phyloP scores from a whole-genome alignment of 2,329 filamentous ascomycete genomes.

The Ophiostoma novo-ulmi region DNA sequence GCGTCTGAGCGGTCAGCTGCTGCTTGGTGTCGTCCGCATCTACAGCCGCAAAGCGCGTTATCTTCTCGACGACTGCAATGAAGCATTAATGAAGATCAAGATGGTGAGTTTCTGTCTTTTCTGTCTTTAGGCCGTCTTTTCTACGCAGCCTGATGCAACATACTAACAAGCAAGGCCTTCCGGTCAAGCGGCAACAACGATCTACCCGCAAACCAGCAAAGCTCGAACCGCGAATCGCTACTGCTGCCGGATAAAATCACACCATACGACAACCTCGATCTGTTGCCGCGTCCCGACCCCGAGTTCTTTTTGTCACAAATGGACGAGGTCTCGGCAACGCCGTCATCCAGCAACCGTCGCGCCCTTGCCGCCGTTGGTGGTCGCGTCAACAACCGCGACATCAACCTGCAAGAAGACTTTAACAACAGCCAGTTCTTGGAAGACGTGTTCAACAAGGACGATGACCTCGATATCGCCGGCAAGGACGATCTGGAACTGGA shows the following conservation, averaged over 20 bases:
- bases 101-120: slow-evolving; percentile 61
- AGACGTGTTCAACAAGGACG: slow-evolving; percentile 55
- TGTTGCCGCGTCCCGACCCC: slow-evolving; percentile 81
- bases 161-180: slow-evolving; percentile 62
- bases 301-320: slow-evolving; percentile 76
- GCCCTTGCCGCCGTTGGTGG: slow-evolving; percentile 53
- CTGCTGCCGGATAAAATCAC: slow-evolving; percentile 90
- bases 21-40: slow-evolving; percentile 93
- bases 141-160: slow-evolving; percentile 33
- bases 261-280: slow-evolving; percentile 73
- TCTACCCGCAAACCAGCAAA: slow-evolving; percentile 73
- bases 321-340: slow-evolving; percentile 54
- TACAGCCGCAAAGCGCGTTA: slow-evolving; percentile 97
- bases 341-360: slow-evolving; percentile 45
- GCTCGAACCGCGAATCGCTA: slow-evolving; percentile 77
- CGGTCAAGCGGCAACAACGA: slow-evolving; percentile 92
- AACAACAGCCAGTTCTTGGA: slow-evolving; percentile 77
- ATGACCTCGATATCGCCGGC: slow-evolving; percentile 50
- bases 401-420: slow-evolving; percentile 64
- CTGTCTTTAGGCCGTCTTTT: neutral
- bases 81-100: slow-evolving; percentile 96
- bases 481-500: slow-evolving; percentile 66
- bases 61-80: slow-evolving; percentile 92
- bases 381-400: slow-evolving; percentile 57
- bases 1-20: slow-evolving; percentile 84